Base-by-base conservation (phyloP, 441 rosid species). In the Croton laevigatus region DNA sequence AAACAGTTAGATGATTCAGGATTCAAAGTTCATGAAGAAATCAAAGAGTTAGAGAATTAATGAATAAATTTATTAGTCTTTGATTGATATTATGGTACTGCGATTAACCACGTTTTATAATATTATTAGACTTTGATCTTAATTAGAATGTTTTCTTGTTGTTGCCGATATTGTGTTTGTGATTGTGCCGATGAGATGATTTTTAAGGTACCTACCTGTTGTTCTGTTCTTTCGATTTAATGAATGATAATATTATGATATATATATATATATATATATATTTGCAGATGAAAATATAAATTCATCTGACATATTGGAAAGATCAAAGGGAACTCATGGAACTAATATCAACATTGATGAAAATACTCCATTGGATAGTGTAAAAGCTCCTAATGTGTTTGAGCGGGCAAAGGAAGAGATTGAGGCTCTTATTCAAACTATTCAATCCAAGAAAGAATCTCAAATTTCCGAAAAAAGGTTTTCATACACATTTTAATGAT, bases 341-440 rank as follows among this genome's bases (percentile, higher is more conserved):
- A 67, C 12, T 55, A 65, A 60, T 1, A 27, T 66, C 40, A 77
- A 73, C 57, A 80, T 79, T 46, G 78, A 84, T 58, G 85, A 81
- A 70, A 71, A 60, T n/a, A 81, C 82, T 22, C 71, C 81, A 5
- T 12, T 80, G 10, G 52, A 48, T 19, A 80, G 76, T 40, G 82
- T 79, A 4, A 78, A 79, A 63, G 86, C 82, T 8, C 86, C 85
- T 8, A 75, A 73, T 66, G 71, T 82, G 62, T 72, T 81, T 12
- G 79, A 81, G 55, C 62, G 81, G 66, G 85, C 76, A 11, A 79
- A 83, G 68, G 86, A 84, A 60, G 86, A 85, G 70, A 73, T 79
- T 40, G 85, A 83, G 75, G 85, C 86, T n/a, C 51, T 81, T 40
- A 79, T 76, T 69, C 78, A 75, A 44, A 61, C 81, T 6, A 61